Conservation (phyloP, 495 filamentous ascomycete genomes). For the Pyronema domesticum region DNA sequence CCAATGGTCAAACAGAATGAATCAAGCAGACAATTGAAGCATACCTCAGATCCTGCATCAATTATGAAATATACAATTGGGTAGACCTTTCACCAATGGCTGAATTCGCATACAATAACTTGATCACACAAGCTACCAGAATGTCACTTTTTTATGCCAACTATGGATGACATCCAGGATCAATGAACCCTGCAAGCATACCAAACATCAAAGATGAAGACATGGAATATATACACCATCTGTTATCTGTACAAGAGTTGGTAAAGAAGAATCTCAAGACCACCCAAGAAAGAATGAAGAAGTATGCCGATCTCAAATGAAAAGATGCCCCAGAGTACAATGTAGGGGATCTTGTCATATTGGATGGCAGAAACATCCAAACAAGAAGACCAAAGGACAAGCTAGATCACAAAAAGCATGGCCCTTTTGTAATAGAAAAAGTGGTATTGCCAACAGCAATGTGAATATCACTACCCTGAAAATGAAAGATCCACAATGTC, state of each 20-base stretch:
- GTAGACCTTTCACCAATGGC: not conserved
- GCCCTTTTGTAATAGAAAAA: not conserved
- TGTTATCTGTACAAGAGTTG: not conserved
- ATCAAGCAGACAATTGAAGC: not conserved
- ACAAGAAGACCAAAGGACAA: not conserved
- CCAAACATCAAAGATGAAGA: not conserved
- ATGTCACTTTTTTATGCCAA: constrained; percentile 1
- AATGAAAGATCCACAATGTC: constrained; percentile 10
- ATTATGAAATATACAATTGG: constrained; percentile 4
- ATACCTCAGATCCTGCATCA: not conserved
- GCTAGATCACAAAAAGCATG: constrained; percentile 4
- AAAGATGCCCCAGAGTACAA: not conserved
- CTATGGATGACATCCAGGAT: not conserved
- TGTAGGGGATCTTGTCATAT: not conserved
- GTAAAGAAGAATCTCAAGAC: not conserved
- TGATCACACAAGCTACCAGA: not conserved
- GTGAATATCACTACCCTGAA: not conserved
- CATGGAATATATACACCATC: not conserved
- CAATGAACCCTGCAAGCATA: not conserved
- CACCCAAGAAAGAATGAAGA: not conserved
- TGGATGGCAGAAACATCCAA: not conserved
- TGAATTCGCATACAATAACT: constrained; percentile 5
- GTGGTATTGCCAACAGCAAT: not conserved
- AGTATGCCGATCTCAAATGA: not conserved
- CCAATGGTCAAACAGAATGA: not conserved